Evolutionary conservation across 176 grass and related monocot genomes (phyloP), one percentile per base, ranked within the genome.

Genomic region (Chloris gayana): DNA sequence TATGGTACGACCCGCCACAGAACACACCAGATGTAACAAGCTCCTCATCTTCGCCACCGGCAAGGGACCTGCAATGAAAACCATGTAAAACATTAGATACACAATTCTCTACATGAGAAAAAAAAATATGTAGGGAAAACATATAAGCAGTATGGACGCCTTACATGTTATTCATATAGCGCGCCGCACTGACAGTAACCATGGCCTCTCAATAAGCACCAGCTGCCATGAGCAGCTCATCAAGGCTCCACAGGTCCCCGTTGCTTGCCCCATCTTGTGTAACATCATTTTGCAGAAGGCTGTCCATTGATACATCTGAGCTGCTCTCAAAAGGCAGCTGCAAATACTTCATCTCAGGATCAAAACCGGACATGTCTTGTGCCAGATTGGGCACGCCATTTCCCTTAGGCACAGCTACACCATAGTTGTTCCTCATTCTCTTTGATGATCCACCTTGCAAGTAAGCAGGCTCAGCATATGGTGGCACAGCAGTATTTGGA

Each of bases 191-290:
- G 39, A 39, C 34, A 31, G 69, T 51, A 67, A 21, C 17, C 65
- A 73, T 53, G 30, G 26, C 49, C 29, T 63, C 67, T 93, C 84
- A 89, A 21, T 89, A 93, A 53, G 82, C 60, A 64, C 73, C 74
- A 42, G 87, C 87, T 65, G 81, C 87, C 68, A 87, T 69, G n/a
- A 89, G 74, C 42, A 93, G 87, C 80, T 93, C 91, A 53, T 87
- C 91, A 2, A 93, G 84, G 84, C 80, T 74, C 91, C 91, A 93
- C 42, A 90, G 46, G 42, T 79, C 78, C 35, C 71, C 82, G 7
- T 14, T 84, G 26, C 26, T 81, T 44, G 79, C 85, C 21, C 44
- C 82, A 30, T 72, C 64, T 22, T 79, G 82, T 41, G 71, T 79
- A 9, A 51, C 25, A 54, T 76, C 64, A 26, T 61, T 73, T 77